Evolutionary conservation across 176 grass and related monocot genomes (phyloP).

Genomic region (Phyllostachys edulis): DNA sequence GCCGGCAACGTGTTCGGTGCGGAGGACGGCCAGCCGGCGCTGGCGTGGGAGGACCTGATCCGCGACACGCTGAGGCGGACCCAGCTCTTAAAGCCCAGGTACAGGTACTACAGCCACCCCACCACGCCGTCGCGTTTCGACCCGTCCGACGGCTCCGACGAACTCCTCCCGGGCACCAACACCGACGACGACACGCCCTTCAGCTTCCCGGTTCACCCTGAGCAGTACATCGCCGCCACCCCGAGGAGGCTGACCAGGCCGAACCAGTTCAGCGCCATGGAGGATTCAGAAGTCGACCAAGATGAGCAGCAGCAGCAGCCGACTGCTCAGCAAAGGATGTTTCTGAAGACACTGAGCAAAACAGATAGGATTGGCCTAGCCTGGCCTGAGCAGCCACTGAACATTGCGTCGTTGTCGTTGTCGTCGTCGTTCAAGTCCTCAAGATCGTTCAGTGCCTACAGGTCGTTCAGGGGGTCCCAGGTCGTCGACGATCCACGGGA

Average conservation of each 20-base stretch:
- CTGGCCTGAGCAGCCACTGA: conserved; percentile 89
- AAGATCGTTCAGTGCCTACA: conserved; percentile 37
- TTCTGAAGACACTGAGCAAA: conserved; percentile 61
- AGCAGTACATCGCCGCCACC: neutral
- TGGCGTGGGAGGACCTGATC: conserved; percentile 85
- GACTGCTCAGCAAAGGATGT: conserved; percentile 33
- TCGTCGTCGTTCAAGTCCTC: conserved; percentile 49
- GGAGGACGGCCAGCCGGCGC: conserved; percentile 59
- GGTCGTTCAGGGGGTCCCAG: conserved; percentile 40
- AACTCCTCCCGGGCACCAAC: conserved; percentile 41
- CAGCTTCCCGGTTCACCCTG: conserved; percentile 5
- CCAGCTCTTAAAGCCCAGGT: conserved; percentile 39
- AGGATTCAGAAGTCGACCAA: neutral
- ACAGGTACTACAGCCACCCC: conserved; percentile 70
- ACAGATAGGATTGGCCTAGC: conserved; percentile 67
- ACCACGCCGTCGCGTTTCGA: conserved; percentile 76
- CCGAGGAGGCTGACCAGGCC: conserved; percentile 49
- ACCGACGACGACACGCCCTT: conserved; percentile 54
- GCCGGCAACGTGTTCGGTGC: conserved; percentile 85
- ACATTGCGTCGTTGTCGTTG: conserved; percentile 36
- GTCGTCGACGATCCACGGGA: conserved; percentile 12
- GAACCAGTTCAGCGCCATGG: conserved; percentile 51
- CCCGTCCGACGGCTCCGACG: conserved; percentile 34
- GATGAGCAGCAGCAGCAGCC: conserved; percentile 10
- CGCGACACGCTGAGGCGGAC: conserved; percentile 53